Percentiles rank a stretch among this genome's conserved stretches.
Conservation (phyloP, 192 early-diverging fungal genomes). For the Lunasporangiospora selenospora region DNA sequence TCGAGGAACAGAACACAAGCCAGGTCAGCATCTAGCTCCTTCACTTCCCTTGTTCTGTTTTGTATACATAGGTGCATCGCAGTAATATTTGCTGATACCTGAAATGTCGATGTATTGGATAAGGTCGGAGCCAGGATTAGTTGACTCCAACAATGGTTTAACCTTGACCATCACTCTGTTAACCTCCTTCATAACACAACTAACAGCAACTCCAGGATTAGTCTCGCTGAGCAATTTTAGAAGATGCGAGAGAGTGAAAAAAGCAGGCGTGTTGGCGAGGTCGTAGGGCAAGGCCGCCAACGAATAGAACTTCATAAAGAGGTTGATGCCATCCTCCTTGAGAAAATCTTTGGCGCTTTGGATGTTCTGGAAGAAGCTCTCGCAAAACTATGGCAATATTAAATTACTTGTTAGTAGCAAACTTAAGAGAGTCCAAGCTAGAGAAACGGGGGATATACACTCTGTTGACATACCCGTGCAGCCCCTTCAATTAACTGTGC, state of each 20-base stretch:
- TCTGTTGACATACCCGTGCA: constrained; percentile 69
- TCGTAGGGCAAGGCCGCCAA: constrained; percentile 78
- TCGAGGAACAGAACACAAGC: neutral
- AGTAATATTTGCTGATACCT: no score
- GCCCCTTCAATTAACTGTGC: constrained; percentile 70
- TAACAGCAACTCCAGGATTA: constrained; percentile 60
- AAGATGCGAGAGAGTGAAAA: constrained; percentile 73
- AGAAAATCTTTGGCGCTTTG: constrained; percentile 79
- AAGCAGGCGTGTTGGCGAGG: constrained; percentile 67
- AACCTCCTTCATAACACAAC: constrained; percentile 60
- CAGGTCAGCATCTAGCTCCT: no score
- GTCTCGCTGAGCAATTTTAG: constrained; percentile 75
- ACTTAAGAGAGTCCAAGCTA: neutral
- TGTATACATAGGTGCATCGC: neutral
- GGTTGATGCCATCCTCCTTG: constrained; percentile 64
- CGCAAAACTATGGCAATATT: constrained; percentile 69
- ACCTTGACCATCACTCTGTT: constrained; percentile 52
- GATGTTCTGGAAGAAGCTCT: constrained; percentile 85
- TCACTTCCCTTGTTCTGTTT: neutral
- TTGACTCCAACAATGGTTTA: constrained; percentile 52
- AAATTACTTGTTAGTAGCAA: no score
- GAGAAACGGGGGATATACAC: no score
- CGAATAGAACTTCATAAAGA: constrained; percentile 67
- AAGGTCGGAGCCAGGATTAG: constrained; percentile 48
- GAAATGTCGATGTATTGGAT: constrained; percentile 67